Base-by-base conservation (phyloP, 805 yeast species). In the Torulaspora microellipsoides region DNA sequence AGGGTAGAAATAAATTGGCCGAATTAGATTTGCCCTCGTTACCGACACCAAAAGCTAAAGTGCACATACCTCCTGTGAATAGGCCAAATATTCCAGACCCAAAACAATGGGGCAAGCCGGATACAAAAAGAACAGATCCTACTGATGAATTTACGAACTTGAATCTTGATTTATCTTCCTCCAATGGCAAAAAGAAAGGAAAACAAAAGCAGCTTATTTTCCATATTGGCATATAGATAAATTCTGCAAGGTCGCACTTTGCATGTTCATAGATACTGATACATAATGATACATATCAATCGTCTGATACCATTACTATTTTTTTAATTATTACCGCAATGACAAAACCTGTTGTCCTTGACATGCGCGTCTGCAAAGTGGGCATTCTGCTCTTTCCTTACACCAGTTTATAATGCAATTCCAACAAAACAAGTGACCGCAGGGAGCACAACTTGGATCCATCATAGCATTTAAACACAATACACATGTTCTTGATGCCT, bases 351-450 rank as follows among this genome's bases (percentile, higher is more conserved):
- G 62, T 37, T 59, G 61, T 13, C 57, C 52, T 27, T 45, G 49
- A 38, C 65, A 63, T 76, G 83, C 72, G 51, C 83, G 93, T 42
- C 98, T 66, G 59, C 98, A 93, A 23, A 93, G 68, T 0, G 99
- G 98, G 60, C 99, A 91, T 58, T 89, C 96, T 0, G 88, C 82
- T 47, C 76, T 69, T 52, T 89, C 96, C 49, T 87, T 72, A 46
- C 89, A 78, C 98, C 98, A 91, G 54, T 85, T 95, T 6, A 80
- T 72, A 4, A 89, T 80, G 61, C 98, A 91, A 6, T 70, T 72
- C 97, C 98, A 91, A 65, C 99, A 91, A 62, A 86, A 91, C 12
- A 87, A 45, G 62, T 91, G 99, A 0, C 98, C 99, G 65, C 99
- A 91, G 4, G 81, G 77, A 0, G 95, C 88, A 47, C 86, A 78